A percentile compares a stretch with the other conserved stretches of the same genome.
phyloP scores from a whole-genome alignment of 495 filamentous ascomycete genomes.

The Penicillium fimorum region DNA sequence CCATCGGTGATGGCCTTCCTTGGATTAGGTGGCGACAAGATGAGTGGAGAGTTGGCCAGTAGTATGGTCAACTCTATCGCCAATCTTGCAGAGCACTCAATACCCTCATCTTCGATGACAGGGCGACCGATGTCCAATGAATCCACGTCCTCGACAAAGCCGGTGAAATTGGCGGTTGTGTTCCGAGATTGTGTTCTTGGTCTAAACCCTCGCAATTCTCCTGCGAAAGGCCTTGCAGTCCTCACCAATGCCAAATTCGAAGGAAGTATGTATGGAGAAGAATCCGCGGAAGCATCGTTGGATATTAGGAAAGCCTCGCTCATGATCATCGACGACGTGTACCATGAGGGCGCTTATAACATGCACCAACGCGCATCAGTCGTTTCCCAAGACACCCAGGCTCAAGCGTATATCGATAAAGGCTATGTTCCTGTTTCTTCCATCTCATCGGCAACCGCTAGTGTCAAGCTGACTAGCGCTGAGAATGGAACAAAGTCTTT shows the following conservation, averaged over 20 bases:
- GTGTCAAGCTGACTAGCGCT: conserved; percentile 55
- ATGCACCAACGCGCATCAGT: conserved; percentile 46
- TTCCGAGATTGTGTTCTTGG: conserved; percentile 79
- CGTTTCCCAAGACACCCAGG: conserved; percentile 55
- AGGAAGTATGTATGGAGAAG: conserved; percentile 58
- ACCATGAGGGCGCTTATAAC: conserved; percentile 47
- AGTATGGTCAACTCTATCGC: conserved; percentile 77
- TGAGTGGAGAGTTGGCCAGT: conserved; percentile 70
- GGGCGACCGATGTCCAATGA: conserved; percentile 17
- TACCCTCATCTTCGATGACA: conserved; percentile 19
- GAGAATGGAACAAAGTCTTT: conserved; percentile 60
- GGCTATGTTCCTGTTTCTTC: conserved; percentile 85
- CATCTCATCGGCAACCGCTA: conserved; percentile 73
- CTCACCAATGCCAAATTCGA: conserved; percentile 72
- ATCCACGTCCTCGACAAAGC: conserved; percentile 36
- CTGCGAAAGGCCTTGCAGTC: conserved; percentile 72
- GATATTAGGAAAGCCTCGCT: conserved; percentile 77
- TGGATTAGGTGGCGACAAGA: conserved; percentile 62
- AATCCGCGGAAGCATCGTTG: conserved; percentile 57
- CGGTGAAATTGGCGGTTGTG: conserved; percentile 67
- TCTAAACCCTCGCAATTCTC: conserved; percentile 75
- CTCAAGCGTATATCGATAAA: conserved; percentile 59
- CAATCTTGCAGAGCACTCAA: conserved; percentile 60
- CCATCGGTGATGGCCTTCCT: conserved; percentile 76
- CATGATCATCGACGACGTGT: conserved; percentile 76